Evolutionary conservation across 2,329 filamentous ascomycete species (phyloP).

Genomic region (Xylariomycetidae sp.): DNA sequence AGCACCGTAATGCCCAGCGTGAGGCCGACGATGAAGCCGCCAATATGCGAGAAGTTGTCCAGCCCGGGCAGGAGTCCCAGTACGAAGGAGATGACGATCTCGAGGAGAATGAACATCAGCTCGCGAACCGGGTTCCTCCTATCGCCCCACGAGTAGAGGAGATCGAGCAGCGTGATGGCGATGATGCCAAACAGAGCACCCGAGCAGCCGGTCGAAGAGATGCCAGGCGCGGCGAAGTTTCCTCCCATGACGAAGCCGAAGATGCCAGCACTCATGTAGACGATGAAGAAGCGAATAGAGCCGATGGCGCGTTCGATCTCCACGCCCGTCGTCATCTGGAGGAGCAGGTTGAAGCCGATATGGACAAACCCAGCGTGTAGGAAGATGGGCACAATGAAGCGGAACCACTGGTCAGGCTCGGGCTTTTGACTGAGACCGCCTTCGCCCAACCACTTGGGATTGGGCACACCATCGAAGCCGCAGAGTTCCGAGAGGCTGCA

Average conservation of each 20-base stretch:
- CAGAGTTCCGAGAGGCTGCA: conserved; percentile 79
- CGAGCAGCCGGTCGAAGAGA: conserved; percentile 83
- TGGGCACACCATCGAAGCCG: conserved; percentile 71
- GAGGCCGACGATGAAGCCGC: conserved; percentile 88
- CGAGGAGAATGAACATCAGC: conserved; percentile 78
- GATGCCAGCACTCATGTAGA: conserved; percentile 87
- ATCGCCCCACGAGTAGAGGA: conserved; percentile 87
- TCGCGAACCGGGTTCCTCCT: conserved; percentile 73
- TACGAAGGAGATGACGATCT: conserved; percentile 85
- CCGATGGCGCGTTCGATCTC: conserved; percentile 94
- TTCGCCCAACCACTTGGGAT: conserved; percentile 50
- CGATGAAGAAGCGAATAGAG: conserved; percentile 76
- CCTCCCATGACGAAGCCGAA: conserved; percentile 94
- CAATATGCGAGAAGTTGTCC: conserved; percentile 97
- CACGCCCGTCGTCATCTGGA: conserved; percentile 81
- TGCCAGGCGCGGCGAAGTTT: conserved; percentile 78
- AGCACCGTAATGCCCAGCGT: conserved; percentile 80
- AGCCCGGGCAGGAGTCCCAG: conserved; percentile 85
- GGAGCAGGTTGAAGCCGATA: conserved; percentile 89
- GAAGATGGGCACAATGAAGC: conserved; percentile 94
- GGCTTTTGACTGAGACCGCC: conserved; percentile 42
- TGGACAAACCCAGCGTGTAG: conserved; percentile 90
- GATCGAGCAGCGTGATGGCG: conserved; percentile 78
- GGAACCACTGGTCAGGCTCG: conserved; percentile 89
- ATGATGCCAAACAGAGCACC: conserved; percentile 89